Evolutionary conservation across 2,329 filamentous ascomycete genomes (phyloP), one percentile per base, ranked within the genome.

Genomic region (Helotiales sp.): DNA sequence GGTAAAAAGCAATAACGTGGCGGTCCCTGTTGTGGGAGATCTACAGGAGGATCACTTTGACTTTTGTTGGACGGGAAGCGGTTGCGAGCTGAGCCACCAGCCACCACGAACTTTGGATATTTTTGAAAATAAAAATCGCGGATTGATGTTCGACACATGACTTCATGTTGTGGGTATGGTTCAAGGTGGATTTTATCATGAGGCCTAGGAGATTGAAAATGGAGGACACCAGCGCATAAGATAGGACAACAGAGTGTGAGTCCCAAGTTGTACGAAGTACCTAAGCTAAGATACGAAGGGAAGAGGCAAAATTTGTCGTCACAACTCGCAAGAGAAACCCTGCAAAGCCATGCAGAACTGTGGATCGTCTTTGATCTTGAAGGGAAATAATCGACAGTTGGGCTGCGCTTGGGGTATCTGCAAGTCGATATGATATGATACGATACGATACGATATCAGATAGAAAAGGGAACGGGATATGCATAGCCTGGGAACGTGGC

Each of bases 391-490:
- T 52, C 24, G 24, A 34, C 28, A 13, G 2, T 55, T 55, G 17
- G 52, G 52, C 54, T 55, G 17, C 28, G 52, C 54, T 57, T 57
- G 54, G 32, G 32, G 37, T 40, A 40, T 57, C 54, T 57, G 54
- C 30, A 57, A 57, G 40, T 34, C 30, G 15, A 20, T 54, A 55
- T 30, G 52, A 55, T 24, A 24, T 10, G 45, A 47, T n/a, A 24
- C 17, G 20, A 37, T 37, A 13, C 34, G n/a, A 20, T 11, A 6
- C 28, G 52, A 30, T 34, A 20, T 34, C 40, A 45, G 30, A 34
- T 10, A 55, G 11, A n/a, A n/a, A n/a, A n/a, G n/a, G n/a, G n/a
- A n/a, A n/a, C n/a, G n/a, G 49, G 49, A 52, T 52, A 52, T 52
- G 49, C 49, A 52, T 13, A 28, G 49, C 49, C 49, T 30, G 24